phyloP scores from a whole-genome alignment of 1,284 basidiomycete genomes.

The Moniliella sp. region DNA sequence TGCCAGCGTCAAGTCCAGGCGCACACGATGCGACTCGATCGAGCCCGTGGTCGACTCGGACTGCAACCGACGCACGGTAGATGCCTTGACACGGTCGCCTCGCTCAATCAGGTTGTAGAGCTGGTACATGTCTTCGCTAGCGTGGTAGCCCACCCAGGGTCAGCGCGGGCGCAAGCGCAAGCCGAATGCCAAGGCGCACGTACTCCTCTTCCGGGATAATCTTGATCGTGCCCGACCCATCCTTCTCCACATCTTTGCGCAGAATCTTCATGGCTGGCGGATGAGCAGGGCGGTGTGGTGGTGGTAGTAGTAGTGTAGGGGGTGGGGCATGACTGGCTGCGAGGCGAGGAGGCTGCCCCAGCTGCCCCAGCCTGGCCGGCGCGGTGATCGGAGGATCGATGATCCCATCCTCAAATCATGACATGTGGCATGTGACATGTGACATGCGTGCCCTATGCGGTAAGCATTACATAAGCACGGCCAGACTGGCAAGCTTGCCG shows the following conservation, averaged over 20 bases:
- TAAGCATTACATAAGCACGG: too few relatives aligned
- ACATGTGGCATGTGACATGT: too few relatives aligned
- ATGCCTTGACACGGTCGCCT: constrained; percentile 68
- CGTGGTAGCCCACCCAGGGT: neutral
- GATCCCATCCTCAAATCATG: too few relatives aligned
- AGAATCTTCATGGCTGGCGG: constrained; percentile 26
- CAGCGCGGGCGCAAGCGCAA: neutral
- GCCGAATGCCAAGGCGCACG: constrained; percentile 2
- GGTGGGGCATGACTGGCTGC: too few relatives aligned
- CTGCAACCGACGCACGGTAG: constrained; percentile 53
- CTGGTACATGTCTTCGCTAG: constrained; percentile 89
- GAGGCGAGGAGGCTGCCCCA: too few relatives aligned
- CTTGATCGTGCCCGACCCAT: constrained; percentile 26
- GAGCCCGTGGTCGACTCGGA: constrained; percentile 73
- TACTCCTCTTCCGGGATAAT: constrained; percentile 28
- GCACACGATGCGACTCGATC: constrained; percentile 68
- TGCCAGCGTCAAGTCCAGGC: constrained; percentile 59
- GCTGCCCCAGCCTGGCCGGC: too few relatives aligned
- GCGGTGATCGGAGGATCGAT: too few relatives aligned
- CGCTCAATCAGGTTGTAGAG: constrained; percentile 73
- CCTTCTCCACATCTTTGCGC: constrained; percentile 24
- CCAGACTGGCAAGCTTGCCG: too few relatives aligned
- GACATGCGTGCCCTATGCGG: too few relatives aligned
- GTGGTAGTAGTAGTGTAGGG: too few relatives aligned
- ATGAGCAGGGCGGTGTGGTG: too few relatives aligned